Base-by-base conservation (phyloP, 192 early-diverging fungal species). In the Linnemannia exigua region DNA sequence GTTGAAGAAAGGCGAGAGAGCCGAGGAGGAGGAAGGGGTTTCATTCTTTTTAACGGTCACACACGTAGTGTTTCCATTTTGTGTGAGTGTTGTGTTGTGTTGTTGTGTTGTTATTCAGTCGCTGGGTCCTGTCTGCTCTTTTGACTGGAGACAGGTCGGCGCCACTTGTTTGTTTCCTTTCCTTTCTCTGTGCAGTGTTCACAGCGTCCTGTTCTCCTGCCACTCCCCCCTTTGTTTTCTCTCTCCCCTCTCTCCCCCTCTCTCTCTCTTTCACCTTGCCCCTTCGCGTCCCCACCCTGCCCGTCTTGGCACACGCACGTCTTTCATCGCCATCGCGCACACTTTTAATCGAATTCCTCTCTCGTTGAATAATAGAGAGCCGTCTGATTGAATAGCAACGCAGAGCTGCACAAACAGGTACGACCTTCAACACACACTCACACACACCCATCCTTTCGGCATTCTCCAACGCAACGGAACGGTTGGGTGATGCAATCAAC, bases 11-110 rank as follows among this genome's bases (percentile, higher is more conserved):
- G 22, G 1, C 2, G 25, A 61, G 22, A 54, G 11, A 54, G 15
- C 22, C 22, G 44, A 54, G 7, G n/a, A 31, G 1, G 66, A 67
- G 50, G 19, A 22, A 22, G 35, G 17, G 33, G 48, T 77, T 70
- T 69, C 76, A 77, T 61, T 31, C 58, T 61, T 20, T 71, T 79
- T 54, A 71, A 72, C 77, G 69, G 77, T 79, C 77, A 79, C 77
- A 46, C 69, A 15, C 28, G 46, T 22, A 71, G 22, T 46, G 41
- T 75, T 44, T 48, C 38, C 47, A n/a, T n/a, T n/a, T n/a, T n/a
- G n/a, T n/a, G n/a, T n/a, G n/a, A n/a, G n/a, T n/a, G n/a, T n/a
- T n/a, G n/a, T n/a, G n/a, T n/a, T n/a, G n/a, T n/a, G n/a, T n/a
- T n/a, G n/a, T 48, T 20, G 61, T 25, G 38, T 78, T 52, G 36